A percentile compares a stretch with the other conserved stretches of the same genome.
Conservation (phyloP, 2,329 filamentous ascomycete genomes). For the Trichoderma polysporum region DNA sequence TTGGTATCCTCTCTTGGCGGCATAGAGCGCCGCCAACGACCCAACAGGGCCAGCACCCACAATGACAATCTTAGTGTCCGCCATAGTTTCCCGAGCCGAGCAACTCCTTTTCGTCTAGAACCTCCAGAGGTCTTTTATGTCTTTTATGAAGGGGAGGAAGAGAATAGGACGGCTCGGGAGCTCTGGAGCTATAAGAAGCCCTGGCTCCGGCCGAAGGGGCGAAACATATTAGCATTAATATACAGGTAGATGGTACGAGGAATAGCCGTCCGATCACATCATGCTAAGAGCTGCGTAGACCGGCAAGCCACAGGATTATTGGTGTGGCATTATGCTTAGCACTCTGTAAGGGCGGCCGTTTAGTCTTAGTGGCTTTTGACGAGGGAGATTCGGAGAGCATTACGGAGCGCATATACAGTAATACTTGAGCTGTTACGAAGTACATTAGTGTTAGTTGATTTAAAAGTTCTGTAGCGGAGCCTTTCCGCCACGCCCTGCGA, state of each 20-base stretch:
- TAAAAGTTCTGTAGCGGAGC: neutral
- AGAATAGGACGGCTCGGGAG: neutral
- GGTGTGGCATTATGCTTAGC: neutral
- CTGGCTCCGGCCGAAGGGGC: slow-evolving; percentile 10
- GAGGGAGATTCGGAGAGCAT: neutral
- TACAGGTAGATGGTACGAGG: neutral
- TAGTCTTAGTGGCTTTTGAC: slow-evolving; percentile 8
- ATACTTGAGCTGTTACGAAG: too few species aligned
- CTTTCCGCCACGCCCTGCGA: neutral
- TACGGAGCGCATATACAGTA: too few species aligned
- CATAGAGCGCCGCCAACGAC: slow-evolving; percentile 87
- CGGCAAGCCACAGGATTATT: slow-evolving; percentile 6
- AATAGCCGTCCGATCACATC: slow-evolving; percentile 14
- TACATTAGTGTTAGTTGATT: neutral
- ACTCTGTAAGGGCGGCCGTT: neutral
- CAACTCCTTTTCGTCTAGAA: neutral
- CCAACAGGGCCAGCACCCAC: slow-evolving; percentile 94
- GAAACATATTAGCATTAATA: slow-evolving; percentile 6
- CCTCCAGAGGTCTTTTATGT: neutral
- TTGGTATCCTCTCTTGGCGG: slow-evolving; percentile 80
- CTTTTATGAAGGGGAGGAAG: neutral
- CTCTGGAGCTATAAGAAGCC: slow-evolving; percentile 8
- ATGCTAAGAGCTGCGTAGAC: neutral
- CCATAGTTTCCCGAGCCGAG: slow-evolving; percentile 38
- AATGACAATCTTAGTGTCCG: slow-evolving; percentile 69